Evolutionary conservation across 1,284 basidiomycete species (phyloP).

Genomic region (Trichosporon asahii): DNA sequence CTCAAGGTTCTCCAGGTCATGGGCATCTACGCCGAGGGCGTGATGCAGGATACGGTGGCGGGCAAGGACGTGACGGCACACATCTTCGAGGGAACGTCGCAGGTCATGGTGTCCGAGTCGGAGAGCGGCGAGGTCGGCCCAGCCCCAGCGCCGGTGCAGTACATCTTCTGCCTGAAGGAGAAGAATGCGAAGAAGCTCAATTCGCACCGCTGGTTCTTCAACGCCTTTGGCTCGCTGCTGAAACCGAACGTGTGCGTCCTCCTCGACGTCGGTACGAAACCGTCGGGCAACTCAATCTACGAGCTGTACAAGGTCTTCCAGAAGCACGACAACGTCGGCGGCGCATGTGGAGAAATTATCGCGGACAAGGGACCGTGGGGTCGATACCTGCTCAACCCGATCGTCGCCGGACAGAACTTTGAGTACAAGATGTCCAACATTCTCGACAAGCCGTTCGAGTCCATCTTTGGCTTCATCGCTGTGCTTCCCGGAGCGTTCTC

Average conservation of each 20-base stretch:
- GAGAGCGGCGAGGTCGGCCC: constrained; percentile 80
- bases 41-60: constrained; percentile 86
- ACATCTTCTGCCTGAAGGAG: constrained; percentile 86
- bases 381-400: constrained; percentile 74
- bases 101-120: constrained; percentile 64
- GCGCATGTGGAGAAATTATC: constrained; percentile 91
- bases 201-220: constrained; percentile 95
- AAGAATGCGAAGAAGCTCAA: constrained; percentile 95
- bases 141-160: constrained; percentile 80
- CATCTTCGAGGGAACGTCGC: constrained; percentile 87
- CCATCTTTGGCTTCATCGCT: constrained; percentile 85
- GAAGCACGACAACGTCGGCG: constrained; percentile 82
- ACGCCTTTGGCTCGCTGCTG: constrained; percentile 58
- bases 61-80: constrained; percentile 92
- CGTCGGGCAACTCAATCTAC: constrained; percentile 88
- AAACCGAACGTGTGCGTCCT: constrained; percentile 66
- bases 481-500: constrained; percentile 84
- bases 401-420: constrained; percentile 88
- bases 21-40: constrained; percentile 94
- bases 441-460: constrained; percentile 87
- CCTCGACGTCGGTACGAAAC: constrained; percentile 90
- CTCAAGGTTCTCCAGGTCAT: constrained; percentile 59
- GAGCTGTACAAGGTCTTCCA: constrained; percentile 73
- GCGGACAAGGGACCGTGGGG: constrained; percentile 64
- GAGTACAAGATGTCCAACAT: constrained; percentile 82